Percentiles rank a stretch among this genome's conserved stretches.
Evolutionary conservation across 2,329 filamentous ascomycete genomes (phyloP).

Genomic region (Exophiala calicioides): DNA sequence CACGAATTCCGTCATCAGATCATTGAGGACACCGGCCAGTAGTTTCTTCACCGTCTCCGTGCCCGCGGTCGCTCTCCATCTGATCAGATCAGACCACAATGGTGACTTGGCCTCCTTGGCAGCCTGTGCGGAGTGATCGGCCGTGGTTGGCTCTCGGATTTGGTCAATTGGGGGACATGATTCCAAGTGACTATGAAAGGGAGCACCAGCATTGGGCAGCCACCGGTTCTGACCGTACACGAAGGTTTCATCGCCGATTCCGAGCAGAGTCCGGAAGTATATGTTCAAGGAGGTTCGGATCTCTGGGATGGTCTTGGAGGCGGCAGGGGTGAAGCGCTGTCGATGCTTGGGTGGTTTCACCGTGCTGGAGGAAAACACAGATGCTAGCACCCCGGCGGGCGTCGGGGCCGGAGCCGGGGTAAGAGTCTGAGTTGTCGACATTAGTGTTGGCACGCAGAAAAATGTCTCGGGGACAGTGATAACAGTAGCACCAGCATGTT

Average conservation of each 20-base stretch:
- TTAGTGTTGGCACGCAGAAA: too few relatives aligned
- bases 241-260: constrained; percentile 20
- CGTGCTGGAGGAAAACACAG: constrained; percentile 18
- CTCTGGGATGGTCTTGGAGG: constrained; percentile 11
- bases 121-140: constrained; percentile 15
- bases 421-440: constrained; percentile 11
- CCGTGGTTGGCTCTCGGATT: constrained; percentile 18
- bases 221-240: constrained; percentile 14
- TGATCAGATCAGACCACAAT: constrained; percentile 14
- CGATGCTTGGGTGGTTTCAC: constrained; percentile 18
- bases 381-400: constrained; percentile 14
- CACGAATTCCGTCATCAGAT: constrained; percentile 59
- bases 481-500: too few relatives aligned
- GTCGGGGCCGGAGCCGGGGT: neutral
- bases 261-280: constrained; percentile 22
- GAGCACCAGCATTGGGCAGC: constrained; percentile 4
- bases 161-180: constrained; percentile 15
- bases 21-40: constrained; percentile 60
- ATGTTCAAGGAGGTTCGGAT: constrained; percentile 8
- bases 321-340: constrained; percentile 13
- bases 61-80: constrained; percentile 44
- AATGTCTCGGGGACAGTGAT: too few relatives aligned
- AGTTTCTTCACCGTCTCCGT: constrained; percentile 57
- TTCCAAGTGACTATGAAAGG: constrained; percentile 22
- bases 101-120: constrained; percentile 14